phyloP scores from a whole-genome alignment of 345 rosid genomes.

The Litchi chinensis region DNA sequence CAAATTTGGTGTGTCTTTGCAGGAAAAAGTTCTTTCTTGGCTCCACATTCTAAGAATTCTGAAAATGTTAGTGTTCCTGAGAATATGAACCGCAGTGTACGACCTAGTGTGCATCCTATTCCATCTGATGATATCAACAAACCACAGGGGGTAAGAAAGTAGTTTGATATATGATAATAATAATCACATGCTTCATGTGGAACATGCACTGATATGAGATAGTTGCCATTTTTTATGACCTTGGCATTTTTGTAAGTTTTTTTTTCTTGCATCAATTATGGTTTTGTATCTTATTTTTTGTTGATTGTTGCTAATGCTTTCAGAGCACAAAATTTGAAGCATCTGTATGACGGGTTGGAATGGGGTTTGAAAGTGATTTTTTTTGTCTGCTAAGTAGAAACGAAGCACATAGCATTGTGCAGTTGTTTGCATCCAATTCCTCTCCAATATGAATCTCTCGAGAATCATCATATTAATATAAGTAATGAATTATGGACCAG shows the following conservation, averaged over 20 bases:
- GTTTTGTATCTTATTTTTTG: background rate
- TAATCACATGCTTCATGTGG: background rate
- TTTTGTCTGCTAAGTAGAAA: background rate
- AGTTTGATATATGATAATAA: background rate
- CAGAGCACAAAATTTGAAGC: background rate
- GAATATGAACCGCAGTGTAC: slow-evolving; percentile 38
- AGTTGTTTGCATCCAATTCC: background rate
- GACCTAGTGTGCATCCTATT: slow-evolving; percentile 53
- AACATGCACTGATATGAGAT: background rate
- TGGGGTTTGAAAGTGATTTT: background rate
- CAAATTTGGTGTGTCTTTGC: slow-evolving; percentile 18
- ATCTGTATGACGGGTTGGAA: background rate
- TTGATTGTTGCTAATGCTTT: background rate
- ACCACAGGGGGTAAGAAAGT: slow-evolving; percentile 40
- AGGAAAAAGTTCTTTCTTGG: slow-evolving; percentile 62
- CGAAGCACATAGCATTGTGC: background rate
- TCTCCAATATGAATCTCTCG: background rate
- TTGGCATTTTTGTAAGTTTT: background rate
- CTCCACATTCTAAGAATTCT: slow-evolving; percentile 55
- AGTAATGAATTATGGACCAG: background rate
- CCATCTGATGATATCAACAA: slow-evolving; percentile 37
- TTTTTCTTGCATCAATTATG: slow-evolving; percentile 1
- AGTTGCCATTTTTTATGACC: slow-evolving; percentile 2
- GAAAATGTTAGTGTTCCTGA: slow-evolving; percentile 42
- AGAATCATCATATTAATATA: background rate